phyloP scores from a whole-genome alignment of 345 rosid species.

The Gossypium thurberi region DNA sequence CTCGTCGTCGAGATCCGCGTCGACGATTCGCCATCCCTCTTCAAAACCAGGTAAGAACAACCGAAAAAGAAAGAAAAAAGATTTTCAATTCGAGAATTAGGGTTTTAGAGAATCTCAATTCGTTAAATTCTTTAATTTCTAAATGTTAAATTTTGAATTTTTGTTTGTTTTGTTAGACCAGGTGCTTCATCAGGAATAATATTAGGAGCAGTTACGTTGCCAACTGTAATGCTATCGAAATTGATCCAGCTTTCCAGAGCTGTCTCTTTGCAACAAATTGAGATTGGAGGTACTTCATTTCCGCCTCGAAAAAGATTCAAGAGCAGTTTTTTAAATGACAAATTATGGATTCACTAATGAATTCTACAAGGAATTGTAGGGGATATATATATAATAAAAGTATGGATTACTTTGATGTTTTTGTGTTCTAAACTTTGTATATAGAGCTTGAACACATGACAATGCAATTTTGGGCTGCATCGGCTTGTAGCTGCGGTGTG shows the following conservation, averaged over 20 bases:
- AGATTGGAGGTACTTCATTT: slow-evolving; percentile 40
- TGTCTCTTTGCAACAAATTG: slow-evolving; percentile 35
- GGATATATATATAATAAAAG: not conserved
- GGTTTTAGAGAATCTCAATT: slow-evolving; percentile 2
- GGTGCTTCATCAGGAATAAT: slow-evolving; percentile 90
- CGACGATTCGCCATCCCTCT: slow-evolving; percentile 38
- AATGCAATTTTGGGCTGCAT: slow-evolving; percentile 79
- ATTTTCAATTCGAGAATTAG: not conserved
- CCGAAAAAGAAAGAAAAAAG: slow-evolving; percentile 15
- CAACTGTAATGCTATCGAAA: slow-evolving; percentile 67
- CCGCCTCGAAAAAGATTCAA: slow-evolving; percentile 21
- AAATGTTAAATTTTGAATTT: not conserved
- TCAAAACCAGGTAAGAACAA: slow-evolving; percentile 47
- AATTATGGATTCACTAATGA: not conserved
- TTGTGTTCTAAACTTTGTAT: not conserved
- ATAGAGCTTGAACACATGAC: slow-evolving; percentile 59
- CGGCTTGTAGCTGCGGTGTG: slow-evolving; percentile 56
- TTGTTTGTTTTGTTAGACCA: slow-evolving; percentile 38
- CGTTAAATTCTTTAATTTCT: not conserved
- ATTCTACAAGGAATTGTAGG: not conserved
- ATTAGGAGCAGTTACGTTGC: slow-evolving; percentile 77
- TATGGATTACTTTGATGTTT: not conserved
- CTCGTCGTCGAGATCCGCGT: slow-evolving; percentile 57
- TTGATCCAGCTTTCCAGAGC: slow-evolving; percentile 73
- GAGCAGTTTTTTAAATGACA: slow-evolving; percentile 11